Conservation (phyloP, 2,329 filamentous ascomycete genomes). For the Fusarium poae region DNA sequence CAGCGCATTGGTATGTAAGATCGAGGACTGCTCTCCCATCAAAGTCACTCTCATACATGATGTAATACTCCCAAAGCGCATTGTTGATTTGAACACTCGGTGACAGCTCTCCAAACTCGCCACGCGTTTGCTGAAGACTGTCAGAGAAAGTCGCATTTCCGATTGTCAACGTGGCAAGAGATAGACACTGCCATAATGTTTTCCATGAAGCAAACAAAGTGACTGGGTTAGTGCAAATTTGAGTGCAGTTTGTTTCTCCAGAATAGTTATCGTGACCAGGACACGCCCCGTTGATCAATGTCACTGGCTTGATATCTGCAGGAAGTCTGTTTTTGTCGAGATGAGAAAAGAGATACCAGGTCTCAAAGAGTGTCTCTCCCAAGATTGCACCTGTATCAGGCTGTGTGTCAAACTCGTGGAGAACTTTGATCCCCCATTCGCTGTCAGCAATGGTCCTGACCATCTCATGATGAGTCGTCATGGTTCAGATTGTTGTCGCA, state of each 20-base stretch:
- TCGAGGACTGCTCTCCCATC: background rate
- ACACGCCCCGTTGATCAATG: constrained; percentile 1
- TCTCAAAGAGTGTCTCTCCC: background rate
- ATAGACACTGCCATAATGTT: constrained; percentile 20
- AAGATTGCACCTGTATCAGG: constrained; percentile 17
- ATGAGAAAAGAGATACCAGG: background rate
- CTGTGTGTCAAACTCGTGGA: background rate
- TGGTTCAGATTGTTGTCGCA: background rate
- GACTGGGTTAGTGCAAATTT: background rate
- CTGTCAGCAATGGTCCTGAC: background rate
- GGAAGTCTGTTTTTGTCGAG: background rate
- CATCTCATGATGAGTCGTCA: background rate
- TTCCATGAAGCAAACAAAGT: constrained; percentile 17
- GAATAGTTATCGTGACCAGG: background rate
- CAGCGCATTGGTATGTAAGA: constrained; percentile 15
- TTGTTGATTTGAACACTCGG: background rate
- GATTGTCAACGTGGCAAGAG: background rate
- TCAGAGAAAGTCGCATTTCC: constrained; percentile 1
- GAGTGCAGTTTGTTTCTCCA: background rate
- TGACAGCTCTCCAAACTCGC: accelerated
- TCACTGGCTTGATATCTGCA: background rate
- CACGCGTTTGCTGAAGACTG: background rate
- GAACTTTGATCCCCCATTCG: background rate
- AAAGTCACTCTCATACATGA: background rate
- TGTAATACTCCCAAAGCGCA: background rate